Evolutionary conservation across 1,284 basidiomycete species (phyloP), one percentile per base, ranked within the genome.

Genomic region (Amylostereum areolatum): DNA sequence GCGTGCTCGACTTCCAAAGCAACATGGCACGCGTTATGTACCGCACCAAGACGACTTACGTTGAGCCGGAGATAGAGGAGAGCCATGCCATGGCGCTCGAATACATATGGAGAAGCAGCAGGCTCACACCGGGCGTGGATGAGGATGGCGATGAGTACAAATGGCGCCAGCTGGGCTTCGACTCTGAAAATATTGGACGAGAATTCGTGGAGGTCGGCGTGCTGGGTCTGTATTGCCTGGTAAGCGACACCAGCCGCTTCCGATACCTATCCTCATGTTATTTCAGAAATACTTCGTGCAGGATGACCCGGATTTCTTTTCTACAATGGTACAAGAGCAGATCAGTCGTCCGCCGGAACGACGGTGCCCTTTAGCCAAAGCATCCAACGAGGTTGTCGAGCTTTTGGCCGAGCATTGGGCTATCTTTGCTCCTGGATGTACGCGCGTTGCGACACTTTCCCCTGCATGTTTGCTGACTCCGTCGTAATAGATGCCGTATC

Each of bases 1-100:
- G 85, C 53, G 91, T 97, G 47, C 77, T 96, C 50, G 90, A 95
- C 59, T 97, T 96, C 66, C 94, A 97, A 73, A 83, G 88, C 37
- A 92, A 92, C 64, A 83, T 93, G 59, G 77, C 92, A 48, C 80
- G 89, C 29, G 81, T 94, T 12, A 84, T 86, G 2, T 86, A 91
- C 59, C 80, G 85, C 46, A 86, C 86, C 63, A 91, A 95, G 66
- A 82, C 77, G 5, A 88, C 84, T 0, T 69, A 81, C 2, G 87
- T 97, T 31, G 81, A 91, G 55, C 81, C 86, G 3, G 78, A 81
- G 28, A 66, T 68, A 39, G 80, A 86, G 55, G 71, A 76, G 2
- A 66, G 71, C 0, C 89, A 94, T 59, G 75, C 74, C 30, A 73
- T 73, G 11, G 74, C 81, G 44, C 70, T 96, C 18, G 70, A 80